Base-by-base conservation (phyloP, 352 stramenopile genomes). In the Phytophthora niederhauseri region DNA sequence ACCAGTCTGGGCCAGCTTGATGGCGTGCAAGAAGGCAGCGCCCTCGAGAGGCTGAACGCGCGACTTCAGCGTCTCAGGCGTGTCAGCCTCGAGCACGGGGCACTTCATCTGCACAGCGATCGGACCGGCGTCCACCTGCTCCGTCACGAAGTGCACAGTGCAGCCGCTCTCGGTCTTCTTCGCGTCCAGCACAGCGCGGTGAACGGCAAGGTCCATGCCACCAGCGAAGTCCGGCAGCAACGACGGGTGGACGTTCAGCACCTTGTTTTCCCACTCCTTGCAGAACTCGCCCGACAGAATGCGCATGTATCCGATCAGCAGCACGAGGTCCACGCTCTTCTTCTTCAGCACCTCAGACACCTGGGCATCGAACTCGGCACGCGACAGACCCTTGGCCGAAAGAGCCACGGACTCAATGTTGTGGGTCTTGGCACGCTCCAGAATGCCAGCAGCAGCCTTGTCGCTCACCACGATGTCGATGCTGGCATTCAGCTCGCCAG, bases 221-320 rank as follows among this genome's bases (percentile, higher is more conserved):
- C 98, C 98, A 64, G 97, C 97, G 80, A 99, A 99, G 61, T 99
- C 98, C 14, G 98, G 98, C 20, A 99, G 86, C 34, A 99, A 88
- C 45, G 97, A 99, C 51, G 98, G 98, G 81, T 99, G 98, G 49
- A 99, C 98, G 81, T 99, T 99, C 15, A 99, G 89, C 71, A 98
- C 98, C 64, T 97, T 92, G 73, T 94, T 89, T 63, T 89, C 75
- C 97, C 97, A 99, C 66, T 95, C 89, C 65, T 97, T 85, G 76
- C 91, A 98, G 75, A 99, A 99, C 41, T 92, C 79, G 51, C 76
- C 82, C 36, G 97, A 99, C 5, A 99, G 72, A 73, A 99, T 99
- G 51, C 97, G 92, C 98, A 99, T 99, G 93, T 99, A 99, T 49
- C 98, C 98, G 57, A 99, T 98, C 43, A 99, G 87, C 26, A 99